Evolutionary conservation across 2,329 filamentous ascomycete species (phyloP).

Genomic region (Penicillium sp.): DNA sequence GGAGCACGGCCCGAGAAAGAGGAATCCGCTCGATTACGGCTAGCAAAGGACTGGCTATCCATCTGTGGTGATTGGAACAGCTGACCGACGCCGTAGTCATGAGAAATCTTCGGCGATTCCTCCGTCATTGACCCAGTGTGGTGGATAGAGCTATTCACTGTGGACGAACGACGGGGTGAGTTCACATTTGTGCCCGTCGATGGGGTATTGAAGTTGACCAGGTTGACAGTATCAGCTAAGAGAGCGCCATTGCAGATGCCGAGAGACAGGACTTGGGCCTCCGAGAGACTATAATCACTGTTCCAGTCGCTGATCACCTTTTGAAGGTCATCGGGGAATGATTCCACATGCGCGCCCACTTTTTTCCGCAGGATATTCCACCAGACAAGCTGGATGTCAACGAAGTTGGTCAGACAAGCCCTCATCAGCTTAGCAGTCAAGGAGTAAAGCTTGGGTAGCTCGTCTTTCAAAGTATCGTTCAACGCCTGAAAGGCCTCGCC

Average conservation of each 20-base stretch:
- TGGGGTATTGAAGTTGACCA: constrained; percentile 56
- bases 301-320: constrained; percentile 74
- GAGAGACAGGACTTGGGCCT: constrained; percentile 64
- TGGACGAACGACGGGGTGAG: constrained; percentile 46
- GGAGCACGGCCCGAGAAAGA: constrained; percentile 46
- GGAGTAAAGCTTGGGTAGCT: constrained; percentile 75
- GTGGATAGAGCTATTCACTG: constrained; percentile 48
- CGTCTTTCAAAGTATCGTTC: constrained; percentile 88
- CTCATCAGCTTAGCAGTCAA: constrained; percentile 80
- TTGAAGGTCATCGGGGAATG: constrained; percentile 59
- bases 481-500: constrained; percentile 86
- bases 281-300: constrained; percentile 69
- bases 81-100: constrained; percentile 62
- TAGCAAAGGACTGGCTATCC: constrained; percentile 27
- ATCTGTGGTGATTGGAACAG: constrained; percentile 56
- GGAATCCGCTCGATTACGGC: constrained; percentile 53
- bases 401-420: constrained; percentile 73
- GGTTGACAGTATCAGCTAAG: constrained; percentile 53
- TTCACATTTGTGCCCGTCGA: constrained; percentile 34
- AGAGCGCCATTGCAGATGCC: constrained; percentile 69
- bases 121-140: constrained; percentile 61
- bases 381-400: constrained; percentile 79
- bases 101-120: constrained; percentile 56
- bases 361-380: constrained; percentile 78
- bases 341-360: constrained; percentile 66